Conservation (phyloP, 1,284 basidiomycete genomes). For the Pyrrhoderma lamaoense region DNA sequence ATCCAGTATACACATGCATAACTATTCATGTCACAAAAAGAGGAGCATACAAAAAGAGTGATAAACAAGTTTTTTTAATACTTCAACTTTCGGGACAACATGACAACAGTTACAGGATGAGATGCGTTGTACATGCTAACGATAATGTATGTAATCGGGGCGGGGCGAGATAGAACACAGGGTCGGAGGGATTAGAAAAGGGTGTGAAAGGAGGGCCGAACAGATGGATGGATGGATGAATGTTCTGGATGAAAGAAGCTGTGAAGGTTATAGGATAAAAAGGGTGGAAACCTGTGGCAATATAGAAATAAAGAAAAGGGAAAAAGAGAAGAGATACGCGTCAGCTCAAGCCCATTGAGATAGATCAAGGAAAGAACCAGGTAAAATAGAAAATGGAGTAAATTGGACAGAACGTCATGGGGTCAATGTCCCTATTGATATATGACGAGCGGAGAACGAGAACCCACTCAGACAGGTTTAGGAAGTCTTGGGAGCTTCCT, state of each 20-base stretch:
- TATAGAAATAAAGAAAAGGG: too few species aligned
- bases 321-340: not conserved
- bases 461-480: conserved; percentile 2
- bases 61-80: conserved; percentile 1
- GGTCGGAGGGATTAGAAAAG: not conserved
- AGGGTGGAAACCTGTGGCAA: not conserved
- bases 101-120: conserved; percentile 8
- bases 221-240: not conserved
- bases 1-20: too few species aligned
- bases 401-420: too few species aligned
- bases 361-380: not conserved
- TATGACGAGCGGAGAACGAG: too few species aligned
- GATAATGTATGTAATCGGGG: conserved; percentile 13
- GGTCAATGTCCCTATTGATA: too few species aligned
- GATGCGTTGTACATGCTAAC: conserved; percentile 10
- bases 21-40: too few species aligned
- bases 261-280: not conserved
- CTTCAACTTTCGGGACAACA: conserved; percentile 6
- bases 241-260: not conserved
- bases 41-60: too few species aligned
- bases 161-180: not conserved
- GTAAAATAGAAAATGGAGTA: too few species aligned
- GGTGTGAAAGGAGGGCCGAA: not conserved
- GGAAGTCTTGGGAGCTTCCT: conserved; percentile 70
- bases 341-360: not conserved